Base-by-base conservation (phyloP, 1,139 yeast species). In the Diutina pseudorugosa region DNA sequence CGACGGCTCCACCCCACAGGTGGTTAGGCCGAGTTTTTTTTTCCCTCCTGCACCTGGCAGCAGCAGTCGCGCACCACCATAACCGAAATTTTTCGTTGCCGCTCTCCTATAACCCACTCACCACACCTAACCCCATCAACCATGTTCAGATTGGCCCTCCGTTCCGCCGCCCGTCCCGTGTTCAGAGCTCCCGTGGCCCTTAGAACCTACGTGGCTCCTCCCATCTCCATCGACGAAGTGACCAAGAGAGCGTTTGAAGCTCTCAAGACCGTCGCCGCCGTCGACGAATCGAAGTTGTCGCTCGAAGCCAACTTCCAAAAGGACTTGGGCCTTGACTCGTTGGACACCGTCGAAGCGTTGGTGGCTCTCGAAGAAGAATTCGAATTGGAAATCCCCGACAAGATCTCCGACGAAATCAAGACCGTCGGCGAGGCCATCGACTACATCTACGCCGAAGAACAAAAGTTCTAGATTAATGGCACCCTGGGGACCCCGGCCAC, bases 311-410 rank as follows among this genome's bases (percentile, higher is more conserved):
- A 79, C 55, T 79, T 79, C 67, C 77, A 75, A 61, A 77, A 77
- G 61, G 88, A 82, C 62, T 73, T 82, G 63, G 84, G 84, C n/a
- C 70, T 82, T 59, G 88, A 82, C 64, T 82, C 88, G 6, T 74
- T 82, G 58, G 88, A 82, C 61, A 80, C 85, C 53, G 85, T 82
- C 53, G 88, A 82, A 69, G 80, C 85, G 55, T 71, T 82, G 59
- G 87, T 82, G 61, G 85, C 86, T 55, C 78, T 82, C 62, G 87
- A 82, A 69, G 87, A 82, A 69, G 83, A 82, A 67, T 82, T 82
- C 60, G 87, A 82, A 65, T 72, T 82, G 65, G 86, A 82, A 67
- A 78, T 82, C 61, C 84, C 84, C 36, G 88, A 82, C 67, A 77
- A 79, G 65, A 75, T 80, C 56, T 81, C 87, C 52, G 87, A 82